Conservation (phyloP, 140 eudicot species). For the Senecio squalidus region DNA sequence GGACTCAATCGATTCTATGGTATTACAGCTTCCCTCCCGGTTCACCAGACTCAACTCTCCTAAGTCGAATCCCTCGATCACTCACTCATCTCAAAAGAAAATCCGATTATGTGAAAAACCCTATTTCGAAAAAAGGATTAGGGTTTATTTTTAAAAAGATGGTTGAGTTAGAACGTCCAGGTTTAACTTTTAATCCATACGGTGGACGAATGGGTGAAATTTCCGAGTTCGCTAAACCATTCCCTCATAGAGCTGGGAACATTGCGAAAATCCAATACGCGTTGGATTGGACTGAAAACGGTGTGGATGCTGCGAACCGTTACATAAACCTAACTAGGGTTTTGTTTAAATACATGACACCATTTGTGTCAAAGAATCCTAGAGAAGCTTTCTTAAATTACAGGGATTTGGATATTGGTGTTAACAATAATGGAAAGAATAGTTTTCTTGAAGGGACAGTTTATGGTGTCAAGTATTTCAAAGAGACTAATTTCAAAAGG, state of each 20-base stretch:
- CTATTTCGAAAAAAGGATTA: conserved; percentile 44
- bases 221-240: conserved; percentile 39
- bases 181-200: conserved; percentile 48
- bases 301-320: conserved; percentile 27
- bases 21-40: conserved; percentile 37
- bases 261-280: conserved; percentile 62
- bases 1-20: conserved; percentile 35
- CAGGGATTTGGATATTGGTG: conserved; percentile 77
- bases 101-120: conserved; percentile 52
- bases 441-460: conserved; percentile 51
- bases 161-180: conserved; percentile 32
- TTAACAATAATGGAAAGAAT: conserved; percentile 42
- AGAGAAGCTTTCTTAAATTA: conserved; percentile 69
- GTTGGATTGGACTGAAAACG: conserved; percentile 48
- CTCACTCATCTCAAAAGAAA: conserved; percentile 47
- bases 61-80: conserved; percentile 41
- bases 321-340: conserved; percentile 38
- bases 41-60: conserved; percentile 35
- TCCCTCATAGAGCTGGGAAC: conserved; percentile 63
- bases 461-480: conserved; percentile 62
- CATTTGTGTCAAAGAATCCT: conserved; percentile 61
- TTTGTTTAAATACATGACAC: conserved; percentile 44
- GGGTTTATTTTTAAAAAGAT: conserved; percentile 37
- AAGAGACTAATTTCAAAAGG: conserved; percentile 45
- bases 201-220: conserved; percentile 68